Evolutionary conservation across 176 grass and related monocot genomes (phyloP), one percentile per base, ranked within the genome.

Genomic region (Puya raimondii): DNA sequence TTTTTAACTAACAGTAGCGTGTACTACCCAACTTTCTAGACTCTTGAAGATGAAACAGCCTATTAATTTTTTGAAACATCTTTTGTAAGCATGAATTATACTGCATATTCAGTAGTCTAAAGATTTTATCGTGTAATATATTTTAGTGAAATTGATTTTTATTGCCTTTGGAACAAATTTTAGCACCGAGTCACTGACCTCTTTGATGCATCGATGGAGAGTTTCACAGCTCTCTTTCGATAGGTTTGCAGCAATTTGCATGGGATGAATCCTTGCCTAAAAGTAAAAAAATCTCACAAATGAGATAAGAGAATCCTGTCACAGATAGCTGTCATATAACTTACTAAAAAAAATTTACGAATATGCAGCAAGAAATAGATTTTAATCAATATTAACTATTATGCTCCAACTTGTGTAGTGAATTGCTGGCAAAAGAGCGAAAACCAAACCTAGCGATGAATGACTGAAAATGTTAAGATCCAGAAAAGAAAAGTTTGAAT

Each of bases 41-140:
- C 65, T 85, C 92, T 80, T 96, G 76, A 23, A 92, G 84, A 92
- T 96, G 93, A 87, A 96, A 92, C 23, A 96, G 75, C 86, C 88
- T 89, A 74, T 89, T 59, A 53, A 75, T 26, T 26, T 72, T 27
- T 81, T 86, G 89, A 96, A 96, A 65, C 72, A 76, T n/a, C 17
- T 81, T 11, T 64, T 76, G 67, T 92, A 83, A 81, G 89, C 84
- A 80, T 90, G 76, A 72, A 90, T 83, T 57, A 87, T 84, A 96
- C 89, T 63, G 84, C 86, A 87, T 83, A 82, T 75, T 83, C 79
- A 51, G 92, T 83, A 83, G 85, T 86, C 92, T 92, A 83, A 65
- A 63, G 68, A 68, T 74, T 81, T 76, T 42, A 13, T 74, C 59
- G 11, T 74, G 17, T 51, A 27, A 50, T 47, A 50, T 74, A 14